Conservation (phyloP, 78 protist species). For the Creolimax fragrantissima region DNA sequence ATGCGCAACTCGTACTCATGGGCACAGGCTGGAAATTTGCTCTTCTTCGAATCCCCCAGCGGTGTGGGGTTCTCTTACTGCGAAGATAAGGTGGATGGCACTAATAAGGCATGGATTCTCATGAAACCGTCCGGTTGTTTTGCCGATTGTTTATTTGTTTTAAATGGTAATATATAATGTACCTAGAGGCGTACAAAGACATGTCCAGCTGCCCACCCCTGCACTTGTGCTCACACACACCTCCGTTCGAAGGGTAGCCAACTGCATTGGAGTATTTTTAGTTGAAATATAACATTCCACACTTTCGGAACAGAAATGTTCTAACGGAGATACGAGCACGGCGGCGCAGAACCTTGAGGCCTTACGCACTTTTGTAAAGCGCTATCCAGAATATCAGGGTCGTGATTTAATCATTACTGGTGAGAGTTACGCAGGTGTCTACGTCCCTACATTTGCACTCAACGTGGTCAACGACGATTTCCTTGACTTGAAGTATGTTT, state of each 20-base stretch:
- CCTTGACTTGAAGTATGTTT: background rate
- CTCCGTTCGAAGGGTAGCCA: too few species aligned
- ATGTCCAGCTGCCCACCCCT: too few species aligned
- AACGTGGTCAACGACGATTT: background rate
- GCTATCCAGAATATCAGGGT: background rate
- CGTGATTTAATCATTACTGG: background rate
- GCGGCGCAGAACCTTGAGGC: background rate
- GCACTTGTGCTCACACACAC: too few species aligned
- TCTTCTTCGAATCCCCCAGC: background rate
- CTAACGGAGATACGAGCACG: background rate
- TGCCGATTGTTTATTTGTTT: too few species aligned
- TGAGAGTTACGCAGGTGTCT: constrained; percentile 2
- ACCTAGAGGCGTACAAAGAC: too few species aligned
- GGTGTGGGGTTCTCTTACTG: constrained; percentile 4
- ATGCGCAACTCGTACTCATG: background rate
- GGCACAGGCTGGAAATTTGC: background rate
- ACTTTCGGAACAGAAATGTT: too few species aligned
- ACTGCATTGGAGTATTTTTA: too few species aligned
- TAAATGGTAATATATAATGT: too few species aligned
- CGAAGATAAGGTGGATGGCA: background rate
- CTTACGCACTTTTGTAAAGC: background rate
- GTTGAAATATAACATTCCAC: too few species aligned
- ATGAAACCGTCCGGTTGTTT: too few species aligned
- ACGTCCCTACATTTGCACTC: background rate
- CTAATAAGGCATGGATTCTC: background rate